Percentiles rank a stretch among this genome's conserved stretches.
These are phyloP conservation scores for Darksidea phi DNA, from an alignment of 495 filamentous ascomycete species.

Conservation along the genomic window DNA sequence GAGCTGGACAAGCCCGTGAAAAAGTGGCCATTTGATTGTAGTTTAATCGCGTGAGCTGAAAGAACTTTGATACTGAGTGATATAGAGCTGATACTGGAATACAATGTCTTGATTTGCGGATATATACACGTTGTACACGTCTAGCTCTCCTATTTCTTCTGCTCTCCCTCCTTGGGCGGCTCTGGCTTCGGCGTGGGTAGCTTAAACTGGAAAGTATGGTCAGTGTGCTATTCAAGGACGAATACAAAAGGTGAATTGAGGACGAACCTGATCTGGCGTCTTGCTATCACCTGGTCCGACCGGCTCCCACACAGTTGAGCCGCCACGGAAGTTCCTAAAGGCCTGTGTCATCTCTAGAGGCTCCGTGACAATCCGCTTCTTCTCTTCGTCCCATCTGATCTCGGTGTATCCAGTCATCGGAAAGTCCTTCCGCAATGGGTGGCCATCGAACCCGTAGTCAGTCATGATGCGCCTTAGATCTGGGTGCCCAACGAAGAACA, in stretches of 20 bases:
- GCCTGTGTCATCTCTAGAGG: slow-evolving; percentile 96
- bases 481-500: slow-evolving; percentile 93
- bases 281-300: slow-evolving; percentile 77
- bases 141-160: slow-evolving; percentile 74
- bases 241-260: no score
- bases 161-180: slow-evolving; percentile 72
- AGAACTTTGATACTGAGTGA: background rate
- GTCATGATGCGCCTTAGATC: slow-evolving; percentile 99
- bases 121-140: slow-evolving; percentile 38
- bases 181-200: slow-evolving; percentile 93
- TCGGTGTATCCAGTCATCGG: slow-evolving; percentile 98
- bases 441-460: slow-evolving; percentile 98
- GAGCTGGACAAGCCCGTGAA: no score
- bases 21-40: no score
- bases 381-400: slow-evolving; percentile 97
- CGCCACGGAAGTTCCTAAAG: slow-evolving; percentile 89
- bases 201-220: slow-evolving; percentile 64
- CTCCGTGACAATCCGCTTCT: slow-evolving; percentile 98
- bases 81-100: background rate
- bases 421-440: slow-evolving; percentile 97
- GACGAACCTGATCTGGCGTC: slow-evolving; percentile 69
- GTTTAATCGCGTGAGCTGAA: background rate
- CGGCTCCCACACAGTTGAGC: slow-evolving; percentile 74
- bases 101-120: slow-evolving; percentile 10
- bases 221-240: slow-evolving; percentile 1